Evolutionary conservation across 2,329 filamentous ascomycete species (phyloP).

Genomic region (Calonectria henricotiae): DNA sequence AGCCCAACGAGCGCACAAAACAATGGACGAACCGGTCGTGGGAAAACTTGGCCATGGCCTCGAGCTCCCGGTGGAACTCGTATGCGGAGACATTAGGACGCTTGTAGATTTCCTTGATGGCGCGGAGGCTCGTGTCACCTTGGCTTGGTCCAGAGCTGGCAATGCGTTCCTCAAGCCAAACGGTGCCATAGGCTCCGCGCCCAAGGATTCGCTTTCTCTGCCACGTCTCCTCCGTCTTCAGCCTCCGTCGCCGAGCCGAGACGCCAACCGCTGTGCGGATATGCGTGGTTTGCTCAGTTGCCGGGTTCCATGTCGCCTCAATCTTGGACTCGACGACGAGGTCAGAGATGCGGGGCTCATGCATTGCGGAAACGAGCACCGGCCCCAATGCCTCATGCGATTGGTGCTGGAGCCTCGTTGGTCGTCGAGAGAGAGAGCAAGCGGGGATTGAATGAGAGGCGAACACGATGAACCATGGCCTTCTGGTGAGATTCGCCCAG

Average conservation of each 20-base stretch:
- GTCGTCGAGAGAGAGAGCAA: too few relatives aligned
- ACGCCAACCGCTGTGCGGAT: slow-evolving; percentile 17
- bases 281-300: slow-evolving; percentile 12
- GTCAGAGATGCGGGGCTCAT: not conserved
- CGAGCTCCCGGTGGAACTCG: slow-evolving; percentile 23
- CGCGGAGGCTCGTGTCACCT: slow-evolving; percentile 1
- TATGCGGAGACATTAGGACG: slow-evolving; percentile 1
- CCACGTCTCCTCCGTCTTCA: slow-evolving; percentile 23
- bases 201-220: slow-evolving; percentile 18
- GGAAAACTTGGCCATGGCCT: slow-evolving; percentile 31
- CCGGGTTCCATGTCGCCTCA: slow-evolving; percentile 18
- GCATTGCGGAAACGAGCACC: too few relatives aligned
- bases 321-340: slow-evolving; percentile 26
- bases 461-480: too few relatives aligned
- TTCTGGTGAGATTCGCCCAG: too few relatives aligned
- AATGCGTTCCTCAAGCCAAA: slow-evolving; percentile 21
- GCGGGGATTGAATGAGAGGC: too few relatives aligned
- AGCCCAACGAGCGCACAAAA: slow-evolving; percentile 32
- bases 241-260: slow-evolving; percentile 2
- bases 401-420: too few relatives aligned
- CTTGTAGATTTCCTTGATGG: slow-evolving; percentile 30
- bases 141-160: slow-evolving; percentile 1
- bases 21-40: slow-evolving; percentile 24
- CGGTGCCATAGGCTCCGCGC: not conserved
- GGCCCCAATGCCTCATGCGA: too few relatives aligned